A percentile compares a stretch with the other conserved stretches of the same genome.
Conservation (phyloP, 805 yeast species). For the Schwanniomyces yamadae region DNA sequence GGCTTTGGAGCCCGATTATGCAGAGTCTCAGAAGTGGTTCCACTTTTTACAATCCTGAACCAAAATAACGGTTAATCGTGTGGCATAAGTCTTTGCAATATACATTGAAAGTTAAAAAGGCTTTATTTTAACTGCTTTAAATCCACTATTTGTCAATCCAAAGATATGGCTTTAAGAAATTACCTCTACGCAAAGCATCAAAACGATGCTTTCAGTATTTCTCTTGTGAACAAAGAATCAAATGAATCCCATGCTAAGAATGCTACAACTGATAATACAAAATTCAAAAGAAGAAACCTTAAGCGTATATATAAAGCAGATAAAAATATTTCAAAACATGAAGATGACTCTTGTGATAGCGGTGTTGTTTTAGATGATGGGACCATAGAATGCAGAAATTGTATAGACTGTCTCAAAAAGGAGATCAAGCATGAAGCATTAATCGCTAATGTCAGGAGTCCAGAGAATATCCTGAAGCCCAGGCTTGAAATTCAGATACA, state of each 20-base stretch:
- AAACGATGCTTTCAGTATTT: slow-evolving; percentile 14
- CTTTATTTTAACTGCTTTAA: no score
- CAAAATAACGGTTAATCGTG: no score
- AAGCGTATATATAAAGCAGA: background rate
- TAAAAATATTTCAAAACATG: background rate
- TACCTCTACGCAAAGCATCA: slow-evolving; percentile 41
- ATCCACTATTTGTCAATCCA: no score
- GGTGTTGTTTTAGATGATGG: slow-evolving; percentile 20
- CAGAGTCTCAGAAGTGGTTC: no score
- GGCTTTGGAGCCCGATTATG: no score
- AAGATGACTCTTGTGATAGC: slow-evolving; percentile 2
- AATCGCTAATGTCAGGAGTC: background rate
- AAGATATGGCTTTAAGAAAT: slow-evolving; percentile 43
- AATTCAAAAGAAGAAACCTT: background rate
- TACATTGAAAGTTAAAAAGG: no score
- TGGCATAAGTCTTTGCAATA: no score
- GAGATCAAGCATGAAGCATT: no score
- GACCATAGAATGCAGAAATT: slow-evolving; percentile 25
- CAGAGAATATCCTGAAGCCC: slow-evolving; percentile 9
- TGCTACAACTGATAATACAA: background rate
- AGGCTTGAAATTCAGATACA: slow-evolving; percentile 9
- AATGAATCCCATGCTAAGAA: slow-evolving; percentile 6
- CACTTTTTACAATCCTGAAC: no score
- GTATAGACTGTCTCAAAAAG: slow-evolving; percentile 29
- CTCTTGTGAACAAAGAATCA: background rate